These are phyloP conservation scores for Suhomyces chickasaworum DNA, from an alignment of 1,139 yeast species.

Conservation along the genomic window DNA sequence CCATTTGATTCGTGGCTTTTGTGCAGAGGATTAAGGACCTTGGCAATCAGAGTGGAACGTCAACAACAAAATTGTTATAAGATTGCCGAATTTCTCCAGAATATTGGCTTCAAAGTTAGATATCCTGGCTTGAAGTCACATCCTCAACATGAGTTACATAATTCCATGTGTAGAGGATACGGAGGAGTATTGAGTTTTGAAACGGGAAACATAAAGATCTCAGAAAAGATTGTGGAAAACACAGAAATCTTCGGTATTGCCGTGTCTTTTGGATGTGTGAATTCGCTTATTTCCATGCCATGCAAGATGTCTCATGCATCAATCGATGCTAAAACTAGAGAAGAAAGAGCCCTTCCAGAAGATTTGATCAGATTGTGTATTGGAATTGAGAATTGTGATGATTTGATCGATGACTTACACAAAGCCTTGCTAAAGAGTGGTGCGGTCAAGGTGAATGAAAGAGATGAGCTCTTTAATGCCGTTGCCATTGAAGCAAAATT, in stretches of 20 bases:
- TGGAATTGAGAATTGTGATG: constrained; percentile 75
- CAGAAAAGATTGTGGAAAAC: constrained; percentile 74
- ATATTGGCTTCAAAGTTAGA: constrained; percentile 66
- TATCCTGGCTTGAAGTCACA: constrained; percentile 83
- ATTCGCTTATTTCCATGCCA: constrained; percentile 88
- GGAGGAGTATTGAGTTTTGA: constrained; percentile 91
- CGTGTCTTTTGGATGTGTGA: constrained; percentile 93
- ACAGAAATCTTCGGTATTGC: constrained; percentile 84
- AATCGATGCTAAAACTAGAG: constrained; percentile 82
- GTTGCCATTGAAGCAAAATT: constrained; percentile 46
- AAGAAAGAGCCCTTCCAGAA: constrained; percentile 88
- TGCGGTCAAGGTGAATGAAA: constrained; percentile 48
- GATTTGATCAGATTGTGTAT: constrained; percentile 86
- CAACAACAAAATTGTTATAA: constrained; percentile 79
- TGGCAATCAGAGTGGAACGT: constrained; percentile 80
- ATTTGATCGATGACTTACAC: constrained; percentile 71
- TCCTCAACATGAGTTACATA: constrained; percentile 80
- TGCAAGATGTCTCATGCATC: constrained; percentile 97
- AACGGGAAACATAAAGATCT: constrained; percentile 70
- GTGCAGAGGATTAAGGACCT: constrained; percentile 82
- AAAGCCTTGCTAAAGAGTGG: constrained; percentile 70
- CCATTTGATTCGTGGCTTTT: constrained; percentile 92
- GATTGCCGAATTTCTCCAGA: constrained; percentile 72
- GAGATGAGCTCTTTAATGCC: constrained; percentile 47
- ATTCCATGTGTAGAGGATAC: constrained; percentile 75